Conservation (phyloP, 169 alveolate species). For the Cryptosporidium sp. region DNA sequence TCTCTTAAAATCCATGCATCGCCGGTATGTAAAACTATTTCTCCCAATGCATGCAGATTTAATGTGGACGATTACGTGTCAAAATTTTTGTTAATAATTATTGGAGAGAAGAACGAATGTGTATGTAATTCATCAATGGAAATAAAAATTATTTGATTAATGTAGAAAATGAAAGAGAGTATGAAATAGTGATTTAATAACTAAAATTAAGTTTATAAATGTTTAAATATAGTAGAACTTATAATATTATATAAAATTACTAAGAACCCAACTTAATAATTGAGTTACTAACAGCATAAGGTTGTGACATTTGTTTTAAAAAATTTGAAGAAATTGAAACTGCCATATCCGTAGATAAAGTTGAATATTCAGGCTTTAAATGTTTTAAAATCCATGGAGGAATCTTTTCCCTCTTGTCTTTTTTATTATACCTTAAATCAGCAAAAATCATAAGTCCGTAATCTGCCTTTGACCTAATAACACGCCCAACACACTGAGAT, state of each 20-base stretch:
- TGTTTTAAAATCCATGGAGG: constrained; percentile 92
- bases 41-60: not conserved
- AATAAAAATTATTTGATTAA: too few relatives aligned
- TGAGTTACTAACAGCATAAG: constrained; percentile 11
- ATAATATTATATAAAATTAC: not conserved
- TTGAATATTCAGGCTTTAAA: constrained; percentile 83
- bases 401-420: constrained; percentile 87
- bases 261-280: constrained; percentile 5
- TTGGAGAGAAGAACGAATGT: too few relatives aligned
- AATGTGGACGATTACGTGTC: not conserved
- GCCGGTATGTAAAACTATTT: not conserved
- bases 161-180: not conserved
- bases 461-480: constrained; percentile 92
- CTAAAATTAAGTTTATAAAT: not conserved
- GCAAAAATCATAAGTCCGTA: constrained; percentile 95
- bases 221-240: not conserved
- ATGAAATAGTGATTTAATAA: not conserved
- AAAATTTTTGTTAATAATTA: too few relatives aligned
- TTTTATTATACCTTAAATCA: constrained; percentile 88
- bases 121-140: not conserved
- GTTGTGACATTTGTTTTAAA: constrained; percentile 70
- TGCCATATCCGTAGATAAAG: constrained; percentile 88
- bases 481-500: constrained; percentile 98
- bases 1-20: not conserved
- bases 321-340: constrained; percentile 79